Evolutionary conservation across 306 rosid species (phyloP).

Genomic region (Adenanthera pavonina): DNA sequence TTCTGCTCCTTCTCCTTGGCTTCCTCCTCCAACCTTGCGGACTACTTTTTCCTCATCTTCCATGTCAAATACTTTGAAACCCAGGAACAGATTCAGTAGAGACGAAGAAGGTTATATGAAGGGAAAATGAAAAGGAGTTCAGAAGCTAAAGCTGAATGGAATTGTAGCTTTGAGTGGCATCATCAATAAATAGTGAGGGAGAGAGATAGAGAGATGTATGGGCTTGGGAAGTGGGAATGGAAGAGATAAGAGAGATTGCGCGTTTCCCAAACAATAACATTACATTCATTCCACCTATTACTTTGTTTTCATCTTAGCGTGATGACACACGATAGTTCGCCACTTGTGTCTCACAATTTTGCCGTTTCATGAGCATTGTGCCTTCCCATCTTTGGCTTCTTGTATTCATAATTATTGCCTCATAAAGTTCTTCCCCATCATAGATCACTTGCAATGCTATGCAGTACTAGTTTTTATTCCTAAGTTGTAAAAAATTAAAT

Average conservation of each 20-base stretch:
- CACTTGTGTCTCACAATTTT: constrained; percentile 41
- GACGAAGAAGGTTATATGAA: too few species aligned
- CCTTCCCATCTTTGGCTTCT: constrained; percentile 7
- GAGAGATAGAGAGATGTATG: constrained; percentile 53
- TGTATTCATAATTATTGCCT: constrained; percentile 14
- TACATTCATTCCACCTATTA: constrained; percentile 47
- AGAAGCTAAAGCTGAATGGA: background rate
- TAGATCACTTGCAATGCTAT: too few species aligned
- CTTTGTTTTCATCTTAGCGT: constrained; percentile 36
- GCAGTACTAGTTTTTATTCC: too few species aligned
- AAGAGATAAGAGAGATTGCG: constrained; percentile 64
- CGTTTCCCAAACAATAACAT: constrained; percentile 59
- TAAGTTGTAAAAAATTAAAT: too few species aligned
- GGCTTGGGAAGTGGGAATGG: constrained; percentile 82
- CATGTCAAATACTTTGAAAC: constrained; percentile 52
- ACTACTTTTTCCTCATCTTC: constrained; percentile 41
- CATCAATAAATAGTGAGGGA: constrained; percentile 53
- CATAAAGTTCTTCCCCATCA: background rate
- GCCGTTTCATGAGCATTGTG: constrained; percentile 35
- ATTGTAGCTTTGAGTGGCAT: constrained; percentile 32
- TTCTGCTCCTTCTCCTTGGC: background rate
- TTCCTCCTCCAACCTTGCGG: constrained; percentile 39
- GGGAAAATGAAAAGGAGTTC: background rate
- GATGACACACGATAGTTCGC: constrained; percentile 45
- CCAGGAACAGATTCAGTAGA: background rate